phyloP scores from a whole-genome alignment of 345 rosid species.

The Eucalyptus tenuipes region DNA sequence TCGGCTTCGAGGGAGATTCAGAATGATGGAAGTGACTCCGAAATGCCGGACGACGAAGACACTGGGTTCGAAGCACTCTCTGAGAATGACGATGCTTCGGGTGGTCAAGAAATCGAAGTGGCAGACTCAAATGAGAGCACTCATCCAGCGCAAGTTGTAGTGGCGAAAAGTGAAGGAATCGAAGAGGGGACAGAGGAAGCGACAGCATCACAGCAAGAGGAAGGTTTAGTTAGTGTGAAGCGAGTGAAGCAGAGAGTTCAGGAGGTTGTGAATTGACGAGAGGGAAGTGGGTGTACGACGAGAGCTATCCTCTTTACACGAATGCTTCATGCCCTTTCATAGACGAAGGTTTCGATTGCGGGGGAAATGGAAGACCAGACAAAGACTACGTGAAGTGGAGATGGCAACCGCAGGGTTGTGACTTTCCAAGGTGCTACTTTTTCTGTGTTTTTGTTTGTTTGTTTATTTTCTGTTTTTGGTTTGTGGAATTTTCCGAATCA shows the following conservation, averaged over 20 bases:
- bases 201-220: background rate
- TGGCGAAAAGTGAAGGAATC: constrained; percentile 2
- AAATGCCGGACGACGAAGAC: background rate
- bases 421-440: constrained; percentile 52
- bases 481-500: background rate
- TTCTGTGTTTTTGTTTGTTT: background rate
- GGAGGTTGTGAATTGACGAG: constrained; percentile 48
- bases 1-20: background rate
- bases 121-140: background rate
- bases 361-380: constrained; percentile 68
- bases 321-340: constrained; percentile 74
- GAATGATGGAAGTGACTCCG: background rate
- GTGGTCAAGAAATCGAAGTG: background rate
- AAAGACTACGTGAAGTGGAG: constrained; percentile 64
- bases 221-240: background rate
- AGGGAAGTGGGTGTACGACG: constrained; percentile 85
- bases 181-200: constrained; percentile 10
- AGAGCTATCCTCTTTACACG: constrained; percentile 59
- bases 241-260: constrained; percentile 2
- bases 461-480: background rate
- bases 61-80: background rate
- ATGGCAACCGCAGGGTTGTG: constrained; percentile 78
- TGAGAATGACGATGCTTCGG: constrained; percentile 3
- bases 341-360: constrained; percentile 87
- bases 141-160: constrained; percentile 5